phyloP scores from a whole-genome alignment of 176 grass and related monocot genomes.

The Secale cereale region DNA sequence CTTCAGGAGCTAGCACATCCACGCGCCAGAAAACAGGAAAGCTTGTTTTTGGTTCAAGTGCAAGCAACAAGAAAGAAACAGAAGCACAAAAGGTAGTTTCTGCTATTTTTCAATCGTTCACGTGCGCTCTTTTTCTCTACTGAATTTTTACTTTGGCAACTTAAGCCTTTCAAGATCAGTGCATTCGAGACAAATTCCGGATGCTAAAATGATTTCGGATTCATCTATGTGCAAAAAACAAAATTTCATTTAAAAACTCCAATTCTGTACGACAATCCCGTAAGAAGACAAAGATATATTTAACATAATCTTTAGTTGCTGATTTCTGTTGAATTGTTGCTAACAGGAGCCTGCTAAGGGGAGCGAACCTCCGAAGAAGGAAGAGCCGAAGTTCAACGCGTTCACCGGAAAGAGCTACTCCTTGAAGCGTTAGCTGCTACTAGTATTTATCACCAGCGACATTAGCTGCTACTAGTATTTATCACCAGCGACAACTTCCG shows the following conservation, averaged over 20 bases:
- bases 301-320: neutral
- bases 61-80: conserved; percentile 49
- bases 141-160: neutral
- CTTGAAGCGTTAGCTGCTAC: conserved; percentile 49
- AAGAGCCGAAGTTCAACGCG: conserved; percentile 65
- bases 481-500: neutral
- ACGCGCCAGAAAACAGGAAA: conserved; percentile 51
- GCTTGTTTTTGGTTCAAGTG: conserved; percentile 77
- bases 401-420: conserved; percentile 84
- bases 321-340: conserved; percentile 10
- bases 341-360: conserved; percentile 51
- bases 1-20: conserved; percentile 38
- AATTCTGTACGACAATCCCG: neutral
- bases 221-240: neutral
- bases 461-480: conserved; percentile 20
- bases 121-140: neutral
- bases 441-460: neutral
- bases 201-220: neutral
- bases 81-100: conserved; percentile 52
- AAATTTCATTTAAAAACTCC: neutral
- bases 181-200: neutral
- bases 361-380: conserved; percentile 48
- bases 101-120: neutral
- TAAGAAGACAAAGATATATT: neutral
- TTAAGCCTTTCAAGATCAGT: neutral